Base-by-base conservation (phyloP, 2,329 filamentous ascomycete species). In the Alternaria postmessia region DNA sequence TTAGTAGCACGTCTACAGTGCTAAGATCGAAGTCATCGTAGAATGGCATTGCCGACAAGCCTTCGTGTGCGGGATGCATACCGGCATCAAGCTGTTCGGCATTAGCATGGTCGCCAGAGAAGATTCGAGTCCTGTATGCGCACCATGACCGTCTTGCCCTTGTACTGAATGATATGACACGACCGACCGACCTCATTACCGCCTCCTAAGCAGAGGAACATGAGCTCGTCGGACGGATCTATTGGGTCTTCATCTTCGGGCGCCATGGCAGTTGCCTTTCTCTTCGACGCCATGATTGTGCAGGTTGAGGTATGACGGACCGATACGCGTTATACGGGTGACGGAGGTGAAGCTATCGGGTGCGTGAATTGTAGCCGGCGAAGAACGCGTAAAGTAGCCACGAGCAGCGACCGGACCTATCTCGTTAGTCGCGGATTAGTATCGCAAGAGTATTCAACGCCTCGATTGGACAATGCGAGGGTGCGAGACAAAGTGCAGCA, bases 61-160 rank as follows among this genome's bases (percentile, higher is more conserved):
- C 95, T 74, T 98, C 94, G 79, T 97, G 97, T 8, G 93, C 95
- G 51, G 95, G 94, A 79, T 99, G 95, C 82, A 97, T 94, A 51
- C 95, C 95, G 51, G 95, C 95, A 82, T 99, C 95, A 70, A 99
- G 92, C 93, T 96, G 76, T 58, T 2, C 47, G 20, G 51, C 20
- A 61, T 78, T 62, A 79, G 72, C 66, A 63, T 44, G 3, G 54
- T 36, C 51, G n/a, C 18, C 12, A 14, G 22, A 6, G n/a, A 22
- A 43, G 16, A 41, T 58, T 30, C 20, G 43, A 34, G 8, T 22
- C 14, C 11, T 26, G 30, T 24, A 18, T 54, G 77, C 88, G 69
- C 83, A 96, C 93, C 95, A 99, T 99, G 69, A 99, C 93, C 6
- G 94, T 98, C 81, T 99, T 99, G 63, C 95, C 95, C 81, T 98